A percentile compares a stretch with the other conserved stretches of the same genome.
These are phyloP conservation scores for Begonia masoniana DNA, from an alignment of 306 rosid genomes.

Conservation along the genomic window DNA sequence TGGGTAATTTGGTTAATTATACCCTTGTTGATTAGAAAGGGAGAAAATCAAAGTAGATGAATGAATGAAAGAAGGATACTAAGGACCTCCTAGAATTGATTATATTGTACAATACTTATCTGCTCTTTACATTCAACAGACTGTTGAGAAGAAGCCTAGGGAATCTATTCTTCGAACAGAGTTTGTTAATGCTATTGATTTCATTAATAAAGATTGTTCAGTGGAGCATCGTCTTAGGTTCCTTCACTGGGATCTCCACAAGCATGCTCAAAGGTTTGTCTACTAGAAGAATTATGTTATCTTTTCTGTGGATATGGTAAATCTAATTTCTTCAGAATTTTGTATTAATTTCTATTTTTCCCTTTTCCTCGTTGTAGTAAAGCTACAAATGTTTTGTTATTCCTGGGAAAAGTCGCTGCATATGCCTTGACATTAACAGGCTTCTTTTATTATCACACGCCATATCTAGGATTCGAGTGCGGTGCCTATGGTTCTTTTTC, in stretches of 20 bases:
- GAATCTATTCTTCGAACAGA: constrained; percentile 80
- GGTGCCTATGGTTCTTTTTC: constrained; percentile 20
- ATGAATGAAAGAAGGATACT: neutral
- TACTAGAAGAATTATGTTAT: constrained; percentile 17
- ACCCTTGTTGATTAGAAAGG: too few relatives aligned
- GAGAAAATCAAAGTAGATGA: too few relatives aligned
- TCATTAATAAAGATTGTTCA: constrained; percentile 46
- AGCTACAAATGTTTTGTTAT: constrained; percentile 59
- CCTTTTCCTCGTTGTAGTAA: constrained; percentile 27
- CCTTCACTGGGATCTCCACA: constrained; percentile 87
- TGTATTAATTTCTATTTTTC: neutral
- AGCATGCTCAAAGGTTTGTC: constrained; percentile 43
- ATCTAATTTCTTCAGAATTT: neutral
- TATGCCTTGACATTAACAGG: constrained; percentile 64
- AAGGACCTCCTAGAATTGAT: neutral
- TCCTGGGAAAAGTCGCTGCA: constrained; percentile 68
- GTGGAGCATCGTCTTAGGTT: constrained; percentile 57
- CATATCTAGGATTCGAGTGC: constrained; percentile 23
- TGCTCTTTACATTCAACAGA: constrained; percentile 25
- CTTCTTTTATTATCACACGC: constrained; percentile 64
- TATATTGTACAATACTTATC: neutral
- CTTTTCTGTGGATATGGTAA: constrained; percentile 9
- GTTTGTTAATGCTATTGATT: constrained; percentile 76
- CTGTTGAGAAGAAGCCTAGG: constrained; percentile 74
- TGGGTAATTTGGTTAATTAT: too few relatives aligned